phyloP scores from a whole-genome alignment of 2,329 filamentous ascomycete species.

The Aureobasidium lini region DNA sequence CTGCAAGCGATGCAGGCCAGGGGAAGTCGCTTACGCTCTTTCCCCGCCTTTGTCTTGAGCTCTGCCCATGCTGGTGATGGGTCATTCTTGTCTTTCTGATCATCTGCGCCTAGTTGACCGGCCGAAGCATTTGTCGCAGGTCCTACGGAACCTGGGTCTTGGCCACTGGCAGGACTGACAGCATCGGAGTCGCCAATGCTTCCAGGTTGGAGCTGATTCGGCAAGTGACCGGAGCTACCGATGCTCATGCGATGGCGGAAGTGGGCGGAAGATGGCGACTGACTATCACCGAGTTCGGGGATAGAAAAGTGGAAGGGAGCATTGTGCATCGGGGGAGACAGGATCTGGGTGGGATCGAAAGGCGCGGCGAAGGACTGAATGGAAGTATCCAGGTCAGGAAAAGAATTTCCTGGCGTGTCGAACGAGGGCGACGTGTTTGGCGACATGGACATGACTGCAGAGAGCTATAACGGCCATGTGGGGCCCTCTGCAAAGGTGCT shows the following conservation, averaged over 20 bases:
- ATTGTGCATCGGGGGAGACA: conserved; percentile 9
- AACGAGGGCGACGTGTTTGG: conserved; percentile 11
- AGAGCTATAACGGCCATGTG: conserved; percentile 14
- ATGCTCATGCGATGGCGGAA: conserved; percentile 25
- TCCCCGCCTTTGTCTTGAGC: conserved; percentile 64
- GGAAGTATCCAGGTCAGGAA: conserved; percentile 1
- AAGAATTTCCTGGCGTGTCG: background rate
- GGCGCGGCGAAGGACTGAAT: background rate
- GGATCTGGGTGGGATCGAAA: background rate
- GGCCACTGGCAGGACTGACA: conserved; percentile 21
- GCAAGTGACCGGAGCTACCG: conserved; percentile 22
- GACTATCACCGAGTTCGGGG: conserved; percentile 18
- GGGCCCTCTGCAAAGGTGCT: conserved; percentile 5
- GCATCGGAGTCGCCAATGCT: conserved; percentile 25
- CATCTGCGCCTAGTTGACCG: conserved; percentile 10
- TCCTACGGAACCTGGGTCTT: background rate
- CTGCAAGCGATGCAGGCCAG: conserved; percentile 93
- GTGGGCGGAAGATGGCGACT: conserved; percentile 27
- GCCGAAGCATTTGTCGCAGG: conserved; percentile 8
- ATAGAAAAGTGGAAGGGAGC: conserved; percentile 13
- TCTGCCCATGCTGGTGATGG: conserved; percentile 42
- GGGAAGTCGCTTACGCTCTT: conserved; percentile 87
- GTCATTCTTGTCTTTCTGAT: conserved; percentile 21
- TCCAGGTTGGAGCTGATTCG: conserved; percentile 18
- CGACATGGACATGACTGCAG: conserved; percentile 7